phyloP scores from a whole-genome alignment of 768 basidiomycete species.

The Serendipita sp. region DNA sequence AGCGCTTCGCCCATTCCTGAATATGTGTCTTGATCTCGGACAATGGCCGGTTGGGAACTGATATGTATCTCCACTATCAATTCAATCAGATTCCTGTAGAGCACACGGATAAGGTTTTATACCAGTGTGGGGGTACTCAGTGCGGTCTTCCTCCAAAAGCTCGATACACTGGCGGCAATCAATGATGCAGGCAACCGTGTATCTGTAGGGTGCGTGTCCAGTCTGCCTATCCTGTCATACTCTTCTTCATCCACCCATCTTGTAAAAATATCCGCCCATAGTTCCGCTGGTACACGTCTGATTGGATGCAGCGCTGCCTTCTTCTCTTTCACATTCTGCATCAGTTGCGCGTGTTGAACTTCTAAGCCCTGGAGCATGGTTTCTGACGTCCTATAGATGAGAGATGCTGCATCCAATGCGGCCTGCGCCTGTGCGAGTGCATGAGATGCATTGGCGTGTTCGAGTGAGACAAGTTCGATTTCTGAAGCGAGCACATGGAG shows the following conservation, averaged over 20 bases:
- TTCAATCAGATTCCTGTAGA: background rate
- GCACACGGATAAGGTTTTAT: background rate
- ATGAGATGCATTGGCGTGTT: conserved; percentile 1
- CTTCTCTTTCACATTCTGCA: background rate
- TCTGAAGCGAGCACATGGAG: background rate
- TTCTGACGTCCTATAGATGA: background rate
- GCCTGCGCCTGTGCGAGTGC: background rate
- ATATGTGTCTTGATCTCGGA: conserved; percentile 2
- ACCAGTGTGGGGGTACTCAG: background rate
- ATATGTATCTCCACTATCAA: background rate
- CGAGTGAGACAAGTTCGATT: background rate
- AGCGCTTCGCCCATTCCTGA: background rate
- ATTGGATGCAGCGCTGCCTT: conserved; percentile 1
- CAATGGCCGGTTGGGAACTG: background rate
- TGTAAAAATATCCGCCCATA: conserved; percentile 1
- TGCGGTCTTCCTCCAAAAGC: conserved; percentile 3
- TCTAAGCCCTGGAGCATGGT: background rate
- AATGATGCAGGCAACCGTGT: background rate
- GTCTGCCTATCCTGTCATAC: background rate
- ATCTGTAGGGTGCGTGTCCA: background rate
- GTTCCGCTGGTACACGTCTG: background rate
- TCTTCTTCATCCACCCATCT: conserved; percentile 3
- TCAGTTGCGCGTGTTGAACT: background rate
- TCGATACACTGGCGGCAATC: background rate
- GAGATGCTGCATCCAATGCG: background rate